Evolutionary conservation across 140 eudicot genomes (phyloP).

Genomic region (Flaveria floridana): DNA sequence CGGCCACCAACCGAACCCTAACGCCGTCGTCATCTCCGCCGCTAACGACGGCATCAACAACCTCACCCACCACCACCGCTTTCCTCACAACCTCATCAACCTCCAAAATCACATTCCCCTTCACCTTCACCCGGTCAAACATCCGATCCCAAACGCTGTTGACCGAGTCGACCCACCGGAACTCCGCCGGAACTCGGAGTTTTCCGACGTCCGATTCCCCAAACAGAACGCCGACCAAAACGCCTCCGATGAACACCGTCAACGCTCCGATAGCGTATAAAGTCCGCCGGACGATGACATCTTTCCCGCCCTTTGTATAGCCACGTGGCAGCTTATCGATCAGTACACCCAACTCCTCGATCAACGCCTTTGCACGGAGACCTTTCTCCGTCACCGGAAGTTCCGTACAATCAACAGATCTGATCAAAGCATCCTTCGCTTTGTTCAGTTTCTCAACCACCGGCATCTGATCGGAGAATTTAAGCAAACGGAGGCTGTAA

Average conservation of each 20-base stretch:
- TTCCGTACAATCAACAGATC: conserved; percentile 24
- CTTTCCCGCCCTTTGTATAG: conserved; percentile 11
- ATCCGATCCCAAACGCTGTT: conserved; percentile 27
- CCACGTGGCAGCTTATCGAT: conserved; percentile 28
- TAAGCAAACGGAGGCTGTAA: conserved; percentile 34
- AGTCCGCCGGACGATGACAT: conserved; percentile 34
- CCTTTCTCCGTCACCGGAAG: conserved; percentile 31
- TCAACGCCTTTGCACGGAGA: conserved; percentile 33
- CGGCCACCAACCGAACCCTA: conserved; percentile 27
- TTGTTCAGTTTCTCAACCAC: conserved; percentile 30
- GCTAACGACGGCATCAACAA: conserved; percentile 9
- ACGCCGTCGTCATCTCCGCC: conserved; percentile 18
- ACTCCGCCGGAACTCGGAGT: conserved; percentile 34
- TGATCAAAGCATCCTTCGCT: conserved; percentile 33
- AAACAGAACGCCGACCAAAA: conserved; percentile 27
- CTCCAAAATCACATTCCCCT: conserved; percentile 27
- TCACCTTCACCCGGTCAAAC: conserved; percentile 28
- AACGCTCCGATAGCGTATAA: conserved; percentile 40
- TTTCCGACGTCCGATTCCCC: conserved; percentile 23
- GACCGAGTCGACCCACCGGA: conserved; percentile 37
- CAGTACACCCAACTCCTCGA: conserved; percentile 26
- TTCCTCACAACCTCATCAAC: conserved; percentile 30
- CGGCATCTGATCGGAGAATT: conserved; percentile 23
- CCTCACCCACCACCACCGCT: conserved; percentile 28
- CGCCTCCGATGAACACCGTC: conserved; percentile 41